These are phyloP conservation scores for Leishmania lainsoni DNA, from an alignment of 208 protist species.

Conservation along the genomic window DNA sequence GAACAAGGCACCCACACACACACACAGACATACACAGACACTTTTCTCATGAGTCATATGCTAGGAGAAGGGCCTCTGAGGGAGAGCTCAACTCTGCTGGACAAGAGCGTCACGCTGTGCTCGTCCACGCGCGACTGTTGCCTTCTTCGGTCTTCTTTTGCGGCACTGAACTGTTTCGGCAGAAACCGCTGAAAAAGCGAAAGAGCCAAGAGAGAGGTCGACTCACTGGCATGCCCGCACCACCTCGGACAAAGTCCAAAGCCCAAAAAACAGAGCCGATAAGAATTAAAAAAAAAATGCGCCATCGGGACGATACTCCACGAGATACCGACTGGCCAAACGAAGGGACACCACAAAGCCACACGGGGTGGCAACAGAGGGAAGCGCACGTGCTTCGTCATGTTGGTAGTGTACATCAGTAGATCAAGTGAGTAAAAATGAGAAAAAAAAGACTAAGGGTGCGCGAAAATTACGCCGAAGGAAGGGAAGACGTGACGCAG, in stretches of 20 bases:
- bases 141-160: not conserved
- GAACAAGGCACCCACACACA: not conserved
- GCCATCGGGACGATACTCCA: not conserved
- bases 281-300: not conserved
- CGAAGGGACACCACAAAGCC: not conserved
- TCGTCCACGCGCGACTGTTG: not conserved
- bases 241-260: not conserved
- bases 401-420: conserved; percentile 1
- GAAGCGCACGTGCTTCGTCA: not conserved
- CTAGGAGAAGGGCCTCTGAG: not conserved
- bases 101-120: no score
- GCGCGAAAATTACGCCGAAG: not conserved
- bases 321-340: not conserved
- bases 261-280: no score
- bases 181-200: not conserved
- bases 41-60: not conserved
- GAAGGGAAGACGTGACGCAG: not conserved
- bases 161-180: not conserved
- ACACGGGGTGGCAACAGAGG: not conserved
- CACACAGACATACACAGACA: no score
- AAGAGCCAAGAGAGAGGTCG: not conserved
- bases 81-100: not conserved
- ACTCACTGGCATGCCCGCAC: not conserved
- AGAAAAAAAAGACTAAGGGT: not conserved
- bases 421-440: not conserved